Percentiles rank a stretch among this genome's conserved stretches.
These are phyloP conservation scores for Cenchrus fungigraminus DNA, from an alignment of 176 grass and related monocot genomes.

Conservation along the genomic window DNA sequence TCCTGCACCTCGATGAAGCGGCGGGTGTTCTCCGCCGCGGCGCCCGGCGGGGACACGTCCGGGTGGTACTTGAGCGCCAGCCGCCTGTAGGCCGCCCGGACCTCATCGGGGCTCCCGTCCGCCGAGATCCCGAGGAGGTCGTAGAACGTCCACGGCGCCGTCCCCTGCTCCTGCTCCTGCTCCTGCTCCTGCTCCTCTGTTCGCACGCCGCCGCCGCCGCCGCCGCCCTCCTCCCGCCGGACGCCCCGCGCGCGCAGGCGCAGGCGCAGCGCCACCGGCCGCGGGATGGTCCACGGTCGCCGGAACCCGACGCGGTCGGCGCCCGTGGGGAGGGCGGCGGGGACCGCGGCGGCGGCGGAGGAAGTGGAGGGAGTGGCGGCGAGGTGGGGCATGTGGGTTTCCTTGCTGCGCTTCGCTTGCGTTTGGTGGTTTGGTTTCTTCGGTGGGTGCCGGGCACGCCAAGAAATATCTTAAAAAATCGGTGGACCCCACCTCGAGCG, in stretches of 20 bases:
- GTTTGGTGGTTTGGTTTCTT: not conserved
- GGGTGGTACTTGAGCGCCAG: constrained; percentile 89
- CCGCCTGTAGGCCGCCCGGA: constrained; percentile 74
- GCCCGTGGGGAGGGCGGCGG: constrained; percentile 1
- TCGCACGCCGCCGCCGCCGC: constrained; percentile 10
- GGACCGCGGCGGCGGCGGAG: not conserved
- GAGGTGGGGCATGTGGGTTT: constrained; percentile 35
- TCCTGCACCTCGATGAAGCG: constrained; percentile 89
- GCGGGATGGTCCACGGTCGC: not conserved
- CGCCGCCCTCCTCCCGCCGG: constrained; percentile 17
- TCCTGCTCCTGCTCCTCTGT: constrained; percentile 2
- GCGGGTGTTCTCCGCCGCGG: constrained; percentile 63
- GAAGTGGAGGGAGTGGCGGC: constrained; percentile 14
- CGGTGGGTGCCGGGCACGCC: not conserved
- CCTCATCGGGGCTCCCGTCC: constrained; percentile 63
- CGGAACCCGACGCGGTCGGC: constrained; percentile 28
- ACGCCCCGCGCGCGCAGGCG: constrained; percentile 19
- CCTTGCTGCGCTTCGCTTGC: not conserved
- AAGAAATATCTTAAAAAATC: not conserved
- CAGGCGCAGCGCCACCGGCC: not conserved
- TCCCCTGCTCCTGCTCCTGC: not conserved
- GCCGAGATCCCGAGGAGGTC: constrained; percentile 69
- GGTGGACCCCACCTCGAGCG: not conserved
- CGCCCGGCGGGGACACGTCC: constrained; percentile 74
- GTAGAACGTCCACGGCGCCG: constrained; percentile 58